These are phyloP conservation scores for Ananas comosus DNA, from an alignment of 176 grass and related monocot genomes.

Conservation along the genomic window DNA sequence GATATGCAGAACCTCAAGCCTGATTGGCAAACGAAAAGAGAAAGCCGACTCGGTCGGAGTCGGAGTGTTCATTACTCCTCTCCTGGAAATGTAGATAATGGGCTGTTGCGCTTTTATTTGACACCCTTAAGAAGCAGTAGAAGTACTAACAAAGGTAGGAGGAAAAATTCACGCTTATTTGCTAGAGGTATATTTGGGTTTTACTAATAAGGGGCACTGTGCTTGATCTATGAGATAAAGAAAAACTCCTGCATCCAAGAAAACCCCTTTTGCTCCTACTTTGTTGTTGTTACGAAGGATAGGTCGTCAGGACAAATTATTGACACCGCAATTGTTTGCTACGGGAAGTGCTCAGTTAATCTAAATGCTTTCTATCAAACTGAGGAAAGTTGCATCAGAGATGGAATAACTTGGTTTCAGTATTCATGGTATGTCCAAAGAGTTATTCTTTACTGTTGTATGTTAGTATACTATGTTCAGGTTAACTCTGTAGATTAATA, in stretches of 20 bases:
- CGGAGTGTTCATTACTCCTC: conserved; percentile 51
- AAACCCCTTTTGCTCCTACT: neutral
- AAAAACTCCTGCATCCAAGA: neutral
- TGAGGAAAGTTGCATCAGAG: neutral
- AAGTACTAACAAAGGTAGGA: conserved; percentile 18
- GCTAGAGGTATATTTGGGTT: conserved; percentile 30
- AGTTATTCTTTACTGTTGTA: neutral
- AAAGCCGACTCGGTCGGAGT: conserved; percentile 44
- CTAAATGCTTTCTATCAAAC: neutral
- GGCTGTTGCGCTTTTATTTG: conserved; percentile 28
- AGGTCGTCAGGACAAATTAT: neutral
- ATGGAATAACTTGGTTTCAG: neutral
- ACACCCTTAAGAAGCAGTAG: conserved; percentile 43
- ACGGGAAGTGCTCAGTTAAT: neutral
- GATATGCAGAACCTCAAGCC: neutral
- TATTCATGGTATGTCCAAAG: neutral
- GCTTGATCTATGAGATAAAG: neutral
- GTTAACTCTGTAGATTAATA: neutral
- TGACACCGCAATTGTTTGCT: neutral
- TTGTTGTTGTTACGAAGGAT: neutral
- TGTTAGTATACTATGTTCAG: neutral
- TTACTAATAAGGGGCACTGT: neutral
- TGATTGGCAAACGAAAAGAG: conserved; percentile 23
- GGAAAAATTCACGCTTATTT: conserved; percentile 30
- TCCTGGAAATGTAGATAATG: conserved; percentile 19